Conservation (phyloP, 108 stramenopile species). For the Fragilariopsis cylindrus region DNA sequence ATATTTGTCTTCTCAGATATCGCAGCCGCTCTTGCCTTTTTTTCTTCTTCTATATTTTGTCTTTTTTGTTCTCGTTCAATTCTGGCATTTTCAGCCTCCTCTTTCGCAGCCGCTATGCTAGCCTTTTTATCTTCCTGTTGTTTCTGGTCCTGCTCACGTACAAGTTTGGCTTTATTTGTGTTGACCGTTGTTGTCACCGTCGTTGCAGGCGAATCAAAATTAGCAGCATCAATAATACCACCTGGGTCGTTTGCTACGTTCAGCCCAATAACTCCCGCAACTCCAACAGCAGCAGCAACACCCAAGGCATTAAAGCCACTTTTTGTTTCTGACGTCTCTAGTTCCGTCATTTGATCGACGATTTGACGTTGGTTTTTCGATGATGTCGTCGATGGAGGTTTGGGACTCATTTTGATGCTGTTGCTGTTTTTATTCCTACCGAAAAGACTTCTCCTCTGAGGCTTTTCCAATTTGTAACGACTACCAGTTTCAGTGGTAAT, state of each 20-base stretch:
- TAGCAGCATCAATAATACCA: background rate
- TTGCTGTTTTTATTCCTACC: background rate
- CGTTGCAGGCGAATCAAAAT: no score
- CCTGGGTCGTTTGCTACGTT: slow-evolving; percentile 3
- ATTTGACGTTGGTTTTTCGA: background rate
- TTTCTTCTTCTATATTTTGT: background rate
- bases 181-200: no score
- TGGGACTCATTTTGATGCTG: background rate
- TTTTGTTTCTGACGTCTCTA: background rate
- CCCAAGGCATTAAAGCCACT: background rate
- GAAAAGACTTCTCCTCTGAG: background rate
- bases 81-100: slow-evolving; percentile 1
- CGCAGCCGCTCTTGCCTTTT: background rate
- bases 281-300: slow-evolving; percentile 10
- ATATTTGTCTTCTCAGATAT: background rate
- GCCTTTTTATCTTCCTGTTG: slow-evolving; percentile 1
- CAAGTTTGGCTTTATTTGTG: background rate
- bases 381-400: background rate
- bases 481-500: slow-evolving; percentile 17
- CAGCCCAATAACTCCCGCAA: slow-evolving; percentile 9
- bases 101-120: background rate
- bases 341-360: slow-evolving; percentile 11
- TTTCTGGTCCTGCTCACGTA: background rate
- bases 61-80: background rate
- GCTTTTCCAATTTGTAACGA: slow-evolving; percentile 11